Percentiles rank a stretch among this genome's conserved stretches.
phyloP scores from a whole-genome alignment of 768 basidiomycete genomes.

The Russula sp. region DNA sequence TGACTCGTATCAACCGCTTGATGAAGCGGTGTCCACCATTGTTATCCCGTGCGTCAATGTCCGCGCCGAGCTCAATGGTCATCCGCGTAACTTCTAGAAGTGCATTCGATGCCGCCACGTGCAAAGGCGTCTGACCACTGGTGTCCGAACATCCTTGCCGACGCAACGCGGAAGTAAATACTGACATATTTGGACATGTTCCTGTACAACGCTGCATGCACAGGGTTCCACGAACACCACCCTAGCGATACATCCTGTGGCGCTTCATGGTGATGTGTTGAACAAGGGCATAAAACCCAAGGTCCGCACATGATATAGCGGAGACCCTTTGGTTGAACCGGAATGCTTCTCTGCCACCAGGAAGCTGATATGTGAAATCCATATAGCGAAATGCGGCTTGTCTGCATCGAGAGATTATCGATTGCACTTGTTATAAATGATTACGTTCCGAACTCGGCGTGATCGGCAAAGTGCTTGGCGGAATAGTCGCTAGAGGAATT shows the following conservation, averaged over 20 bases:
- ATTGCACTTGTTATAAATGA: background rate
- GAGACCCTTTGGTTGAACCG: background rate
- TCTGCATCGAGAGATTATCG: background rate
- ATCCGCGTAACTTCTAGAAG: background rate
- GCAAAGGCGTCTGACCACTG: background rate
- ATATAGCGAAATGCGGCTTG: background rate
- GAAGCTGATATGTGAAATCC: slow-evolving; percentile 5
- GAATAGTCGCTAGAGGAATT: too few species aligned
- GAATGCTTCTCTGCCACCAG: slow-evolving; percentile 1
- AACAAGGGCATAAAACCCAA: background rate
- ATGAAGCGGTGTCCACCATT: background rate
- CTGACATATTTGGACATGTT: background rate
- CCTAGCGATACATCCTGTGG: background rate
- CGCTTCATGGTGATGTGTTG: background rate
- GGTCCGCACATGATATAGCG: background rate
- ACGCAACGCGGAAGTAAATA: background rate
- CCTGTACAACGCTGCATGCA: background rate
- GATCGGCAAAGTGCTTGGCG: too few species aligned
- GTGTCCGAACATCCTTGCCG: background rate
- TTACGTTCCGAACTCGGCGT: background rate
- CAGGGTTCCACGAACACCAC: background rate
- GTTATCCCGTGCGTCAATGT: background rate
- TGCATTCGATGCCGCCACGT: background rate
- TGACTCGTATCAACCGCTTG: background rate
- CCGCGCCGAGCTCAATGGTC: background rate